Evolutionary conservation across 1,139 yeast genomes (phyloP), one percentile per base, ranked within the genome.

Genomic region (Geotrichum candidum): DNA sequence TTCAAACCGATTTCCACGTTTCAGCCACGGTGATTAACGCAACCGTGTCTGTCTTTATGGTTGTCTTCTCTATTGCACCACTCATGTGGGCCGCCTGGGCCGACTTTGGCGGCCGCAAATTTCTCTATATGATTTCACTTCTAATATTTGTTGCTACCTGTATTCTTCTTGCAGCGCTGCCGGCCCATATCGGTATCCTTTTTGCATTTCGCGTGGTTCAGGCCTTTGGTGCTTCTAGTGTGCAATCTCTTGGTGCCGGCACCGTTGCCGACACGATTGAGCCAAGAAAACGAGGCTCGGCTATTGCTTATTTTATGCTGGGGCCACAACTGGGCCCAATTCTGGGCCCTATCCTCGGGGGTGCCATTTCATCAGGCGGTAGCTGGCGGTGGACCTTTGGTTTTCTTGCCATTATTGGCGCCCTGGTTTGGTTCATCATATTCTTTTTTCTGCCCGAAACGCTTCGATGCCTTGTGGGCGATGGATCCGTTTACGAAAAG

Each of bases 161-260:
- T 65, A 67, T 83, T 22, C 68, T 84, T 9, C 68, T 84, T 41
- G 82, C 86, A 0, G 85, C 96, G 0, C 73, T 87, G 46, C 78
- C 92, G 0, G 86, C 85, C 1, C 79, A 76, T 63, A 86, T 90
- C 52, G 80, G 80, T 0, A 79, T 84, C 51, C 78, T 90, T 58
- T 87, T 89, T 68, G 84, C 83, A 0, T 81, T 90, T 61, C 79
- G 96, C 68, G 83, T 88, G n/a, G 73, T 89, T 3, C 81, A 87
- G 58, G 96, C 96, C 61, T 95, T 90, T 0, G 85, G 89, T 62
- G 87, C 92, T 1, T 94, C 95, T 0, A 84, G 92, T 57, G 96
- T 90, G 0, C 96, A 90, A 72, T 84, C 95, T 2, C 90, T 90
- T 7, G 96, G 96, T 0, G 96, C 96, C 0, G 96, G 96, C 2